Base-by-base conservation (phyloP, 73 alveolate species). In the Durusdinium trenchii region DNA sequence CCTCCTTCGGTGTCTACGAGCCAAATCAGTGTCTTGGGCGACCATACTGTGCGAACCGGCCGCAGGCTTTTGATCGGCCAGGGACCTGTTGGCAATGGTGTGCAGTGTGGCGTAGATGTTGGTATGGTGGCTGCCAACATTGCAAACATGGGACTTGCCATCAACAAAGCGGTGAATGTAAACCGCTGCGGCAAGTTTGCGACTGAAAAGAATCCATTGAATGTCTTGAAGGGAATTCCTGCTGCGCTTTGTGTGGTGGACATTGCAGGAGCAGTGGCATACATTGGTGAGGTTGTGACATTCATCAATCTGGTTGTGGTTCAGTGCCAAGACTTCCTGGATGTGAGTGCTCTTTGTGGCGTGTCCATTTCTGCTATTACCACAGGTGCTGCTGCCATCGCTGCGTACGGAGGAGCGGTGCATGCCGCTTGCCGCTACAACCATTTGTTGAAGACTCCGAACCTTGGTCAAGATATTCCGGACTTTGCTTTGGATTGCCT, bases 341-440 rank as follows among this genome's bases (percentile, higher is more conserved):
- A 91, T 32, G 98, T 91, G 52, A 91, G 60, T 38, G 98, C 98
- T 14, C 98, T 91, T 32, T 91, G 98, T n/a, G 98, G 78, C 6
- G 98, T 73, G 26, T 67, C 89, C 57, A 71, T 91, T 23, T 87
- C 98, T n/a, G 98, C 87, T 3, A 71, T 91, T 76, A 91, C 98
- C 78, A 91, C 98, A 9, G 57, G 87, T 46, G 98, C 98, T 6
- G 98, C 98, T 18, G 98, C 89, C 30, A n/a, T 91, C 10, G 98
- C 98, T 10, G 89, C 98, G 42, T 91, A 91, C 48, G 98, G 98
- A 32, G 98, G 89, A 42, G 98, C 98, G 47, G 98, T 91, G 98
- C 98, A 91, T 38, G 98, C 98, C 18, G 98, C 89, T 60, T 91
- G 98, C 61, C 61, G 61, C 79, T 3, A 71, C 61, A 69, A 69